Conservation (phyloP, 345 rosid genomes). For the Lumnitzera racemosa region DNA sequence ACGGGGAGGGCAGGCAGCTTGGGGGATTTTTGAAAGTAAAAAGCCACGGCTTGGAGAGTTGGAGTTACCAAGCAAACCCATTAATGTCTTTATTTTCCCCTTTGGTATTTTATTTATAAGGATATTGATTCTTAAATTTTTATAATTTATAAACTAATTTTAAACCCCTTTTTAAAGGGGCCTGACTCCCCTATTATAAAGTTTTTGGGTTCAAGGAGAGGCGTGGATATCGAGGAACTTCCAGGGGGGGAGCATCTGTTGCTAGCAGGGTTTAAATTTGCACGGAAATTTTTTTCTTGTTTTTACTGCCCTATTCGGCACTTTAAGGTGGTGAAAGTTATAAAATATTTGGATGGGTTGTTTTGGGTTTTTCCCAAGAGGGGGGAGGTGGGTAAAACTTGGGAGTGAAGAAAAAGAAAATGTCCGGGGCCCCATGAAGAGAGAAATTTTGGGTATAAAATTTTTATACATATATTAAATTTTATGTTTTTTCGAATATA, state of each 20-base stretch:
- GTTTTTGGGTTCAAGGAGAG: slow-evolving; percentile 5
- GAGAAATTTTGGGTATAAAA: not conserved
- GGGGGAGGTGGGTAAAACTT: slow-evolving; percentile 61
- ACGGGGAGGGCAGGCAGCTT: slow-evolving; percentile 43
- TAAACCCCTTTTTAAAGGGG: slow-evolving; percentile 10
- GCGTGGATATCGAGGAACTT: slow-evolving; percentile 24
- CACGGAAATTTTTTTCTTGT: no score
- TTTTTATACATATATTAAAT: no score
- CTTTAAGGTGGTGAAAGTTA: no score
- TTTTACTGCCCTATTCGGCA: no score
- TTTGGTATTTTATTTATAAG: no score
- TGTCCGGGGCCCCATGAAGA: slow-evolving; percentile 19
- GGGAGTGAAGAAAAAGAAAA: slow-evolving; percentile 45
- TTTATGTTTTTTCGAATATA: no score
- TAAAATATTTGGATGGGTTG: no score
- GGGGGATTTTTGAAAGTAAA: slow-evolving; percentile 59
- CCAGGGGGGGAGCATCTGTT: slow-evolving; percentile 8
- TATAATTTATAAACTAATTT: not conserved
- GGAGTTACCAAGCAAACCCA: slow-evolving; percentile 19
- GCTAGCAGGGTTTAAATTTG: not conserved
- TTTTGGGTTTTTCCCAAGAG: slow-evolving; percentile 54
- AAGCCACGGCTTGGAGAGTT: slow-evolving; percentile 15
- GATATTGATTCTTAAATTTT: not conserved
- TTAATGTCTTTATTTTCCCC: slow-evolving; percentile 17
- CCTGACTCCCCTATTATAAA: not conserved